A percentile compares a stretch with the other conserved stretches of the same genome.
Evolutionary conservation across 352 stramenopile species (phyloP).

Genomic region (Phytophthora multivora): DNA sequence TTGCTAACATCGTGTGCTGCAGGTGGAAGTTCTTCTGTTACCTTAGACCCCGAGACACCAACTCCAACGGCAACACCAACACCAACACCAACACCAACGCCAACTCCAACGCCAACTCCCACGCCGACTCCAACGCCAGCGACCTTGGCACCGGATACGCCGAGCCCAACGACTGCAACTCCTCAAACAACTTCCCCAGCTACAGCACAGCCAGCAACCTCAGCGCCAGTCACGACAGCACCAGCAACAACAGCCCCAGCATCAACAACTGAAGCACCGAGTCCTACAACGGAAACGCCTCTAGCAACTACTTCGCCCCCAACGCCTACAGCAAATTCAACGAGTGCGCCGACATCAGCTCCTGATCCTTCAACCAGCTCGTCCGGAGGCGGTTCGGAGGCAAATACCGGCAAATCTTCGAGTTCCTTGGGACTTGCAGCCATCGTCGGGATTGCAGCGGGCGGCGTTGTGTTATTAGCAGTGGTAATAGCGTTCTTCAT

Average conservation of each 20-base stretch:
- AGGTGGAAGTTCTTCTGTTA: conserved; percentile 2
- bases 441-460: conserved; percentile 12
- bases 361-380: conserved; percentile 2
- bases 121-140: neutral
- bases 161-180: neutral
- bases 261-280: neutral
- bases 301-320: neutral
- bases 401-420: conserved; percentile 1
- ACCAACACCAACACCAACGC: neutral
- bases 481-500: conserved; percentile 26
- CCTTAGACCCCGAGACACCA: neutral
- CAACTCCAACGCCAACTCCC: neutral
- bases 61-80: neutral
- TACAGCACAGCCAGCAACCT: neutral
- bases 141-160: neutral
- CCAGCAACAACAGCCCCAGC: neutral
- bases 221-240: neutral
- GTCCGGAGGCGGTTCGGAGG: neutral
- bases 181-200: conserved; percentile 4
- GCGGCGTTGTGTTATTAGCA: conserved; percentile 5
- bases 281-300: neutral
- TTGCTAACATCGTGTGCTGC: neutral
- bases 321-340: neutral
- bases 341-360: neutral
- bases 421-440: conserved; percentile 6